Base-by-base conservation (phyloP, 257 asterid species). In the Nicotiana attenuata region DNA sequence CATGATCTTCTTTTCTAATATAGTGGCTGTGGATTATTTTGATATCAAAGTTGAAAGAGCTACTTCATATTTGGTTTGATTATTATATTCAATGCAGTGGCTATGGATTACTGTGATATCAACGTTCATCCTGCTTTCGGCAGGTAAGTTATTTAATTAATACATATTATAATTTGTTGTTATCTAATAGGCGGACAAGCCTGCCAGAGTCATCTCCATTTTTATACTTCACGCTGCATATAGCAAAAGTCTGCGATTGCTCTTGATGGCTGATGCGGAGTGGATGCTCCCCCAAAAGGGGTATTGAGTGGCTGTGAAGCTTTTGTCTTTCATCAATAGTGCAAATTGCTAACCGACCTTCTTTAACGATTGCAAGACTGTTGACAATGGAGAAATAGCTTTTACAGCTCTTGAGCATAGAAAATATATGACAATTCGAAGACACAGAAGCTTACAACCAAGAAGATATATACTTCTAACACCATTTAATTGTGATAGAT, bases 251-350 rank as follows among this genome's bases (percentile, higher is more conserved):
- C 24, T 92, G 93, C 26, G 97, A 91, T 89, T 92, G 98, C 85
- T 96, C 98, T 88, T 96, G 98, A 91, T 96, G 98, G 84, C 97
- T 94, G 89, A 96, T 96, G 77, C 98, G 97, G 2, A 97, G 95
- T 80, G 97, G 97, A 80, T 96, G 97, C 90, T 96, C 99, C 66
- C 99, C 98, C 35, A 31, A 3, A 35, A 96, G 97, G 5, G 98
- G 97, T 82, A 96, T 93, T 16, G 98, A 86, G 47, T 97, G 98
- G 81, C 92, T 96, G 81, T 96, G 99, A 83, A 96, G 99, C 92
- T 96, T 96, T 82, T 96, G 98, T 86, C 93, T 96, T 84, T 96
- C 98, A 84, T 96, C 98, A 65, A 96, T 96, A 65, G 98, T 96
- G 81, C 99, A 97, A 83, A 94, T 96, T 76, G 99, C 89, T 80